Evolutionary conservation across 768 basidiomycete genomes (phyloP).

Genomic region (Pleurotus citrinopileatus): DNA sequence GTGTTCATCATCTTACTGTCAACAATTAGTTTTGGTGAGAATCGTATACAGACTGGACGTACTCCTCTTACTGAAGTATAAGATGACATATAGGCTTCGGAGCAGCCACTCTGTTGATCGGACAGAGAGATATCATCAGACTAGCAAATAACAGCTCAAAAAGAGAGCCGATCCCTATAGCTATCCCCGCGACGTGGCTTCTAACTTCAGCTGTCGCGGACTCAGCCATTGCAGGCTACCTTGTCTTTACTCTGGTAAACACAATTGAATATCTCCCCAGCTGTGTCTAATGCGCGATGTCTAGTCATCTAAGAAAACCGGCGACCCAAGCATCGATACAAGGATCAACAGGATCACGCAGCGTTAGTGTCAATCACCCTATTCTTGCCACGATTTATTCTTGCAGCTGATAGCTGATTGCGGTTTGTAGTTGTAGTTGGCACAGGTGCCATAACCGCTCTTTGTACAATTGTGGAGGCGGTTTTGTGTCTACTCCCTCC

Average conservation of each 20-base stretch:
- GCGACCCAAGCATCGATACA: background rate
- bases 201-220: background rate
- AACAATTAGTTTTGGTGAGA: background rate
- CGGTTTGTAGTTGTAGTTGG: background rate
- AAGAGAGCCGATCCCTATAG: too few relatives aligned
- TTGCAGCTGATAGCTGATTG: background rate
- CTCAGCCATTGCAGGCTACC: background rate
- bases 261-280: too few relatives aligned
- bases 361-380: background rate
- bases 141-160: too few relatives aligned
- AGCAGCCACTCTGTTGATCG: too few relatives aligned
- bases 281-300: too few relatives aligned
- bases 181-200: background rate
- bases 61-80: too few relatives aligned
- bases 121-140: too few relatives aligned
- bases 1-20: background rate
- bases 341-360: background rate
- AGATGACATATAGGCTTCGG: background rate
- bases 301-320: background rate
- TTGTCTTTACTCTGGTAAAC: background rate
- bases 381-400: too few relatives aligned
- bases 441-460: background rate
- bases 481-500: background rate
- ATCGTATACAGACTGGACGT: too few relatives aligned
- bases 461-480: background rate